Conservation (phyloP, 805 yeast species). For the Wickerhamiella galacta region DNA sequence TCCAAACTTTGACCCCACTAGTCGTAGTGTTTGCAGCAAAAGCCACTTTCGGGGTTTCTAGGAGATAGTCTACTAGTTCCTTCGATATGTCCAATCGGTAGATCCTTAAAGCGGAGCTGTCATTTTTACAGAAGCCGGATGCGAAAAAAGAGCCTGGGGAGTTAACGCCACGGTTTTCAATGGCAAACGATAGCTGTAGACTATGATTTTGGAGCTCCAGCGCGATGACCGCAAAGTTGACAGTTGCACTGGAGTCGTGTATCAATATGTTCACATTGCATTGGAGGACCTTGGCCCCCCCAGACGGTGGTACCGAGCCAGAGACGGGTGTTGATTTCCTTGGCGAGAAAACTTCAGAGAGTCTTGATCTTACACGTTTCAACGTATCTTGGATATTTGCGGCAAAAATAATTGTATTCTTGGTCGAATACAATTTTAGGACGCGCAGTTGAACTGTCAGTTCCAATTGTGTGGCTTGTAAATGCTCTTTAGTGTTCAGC, state of each 20-base stretch:
- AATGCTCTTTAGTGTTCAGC: no score
- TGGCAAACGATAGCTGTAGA: constrained; percentile 11
- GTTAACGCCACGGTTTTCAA: constrained; percentile 8
- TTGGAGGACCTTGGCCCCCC: no score
- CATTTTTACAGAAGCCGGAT: constrained; percentile 9
- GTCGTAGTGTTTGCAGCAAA: constrained; percentile 8
- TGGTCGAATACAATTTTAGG: no score
- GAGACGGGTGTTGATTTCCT: no score
- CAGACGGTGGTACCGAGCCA: no score
- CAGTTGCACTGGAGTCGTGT: constrained; percentile 9
- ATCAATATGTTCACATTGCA: no score
- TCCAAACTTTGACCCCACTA: constrained; percentile 9
- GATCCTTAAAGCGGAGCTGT: constrained; percentile 12
- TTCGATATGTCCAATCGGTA: constrained; percentile 2
- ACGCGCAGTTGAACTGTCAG: no score
- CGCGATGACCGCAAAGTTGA: constrained; percentile 8
- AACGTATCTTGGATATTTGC: no score
- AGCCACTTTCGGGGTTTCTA: constrained; percentile 11
- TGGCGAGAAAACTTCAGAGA: no score
- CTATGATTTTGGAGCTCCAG: constrained; percentile 15
- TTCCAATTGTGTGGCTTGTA: no score
- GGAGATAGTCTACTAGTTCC: constrained; percentile 13
- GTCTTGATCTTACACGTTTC: no score
- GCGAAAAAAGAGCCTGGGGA: constrained; percentile 4
- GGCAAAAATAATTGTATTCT: no score